Conservation (phyloP, 768 basidiomycete genomes). For the Lactarius hengduanensis region DNA sequence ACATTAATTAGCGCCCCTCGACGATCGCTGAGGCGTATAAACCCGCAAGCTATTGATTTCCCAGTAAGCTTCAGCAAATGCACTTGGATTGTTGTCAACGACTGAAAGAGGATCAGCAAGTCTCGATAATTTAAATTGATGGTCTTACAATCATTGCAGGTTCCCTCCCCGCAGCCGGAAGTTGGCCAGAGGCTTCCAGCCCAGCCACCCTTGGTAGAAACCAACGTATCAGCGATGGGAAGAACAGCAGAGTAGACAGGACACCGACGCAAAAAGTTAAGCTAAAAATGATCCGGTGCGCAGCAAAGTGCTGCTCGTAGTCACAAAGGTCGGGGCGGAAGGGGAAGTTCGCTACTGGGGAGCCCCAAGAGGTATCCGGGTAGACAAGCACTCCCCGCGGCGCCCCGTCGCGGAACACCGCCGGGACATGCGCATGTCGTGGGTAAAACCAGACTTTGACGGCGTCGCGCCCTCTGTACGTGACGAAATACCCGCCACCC, state of each 20-base stretch:
- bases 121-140: not conserved
- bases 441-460: slow-evolving; percentile 65
- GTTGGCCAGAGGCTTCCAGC: slow-evolving; percentile 17
- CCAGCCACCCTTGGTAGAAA: slow-evolving; percentile 25
- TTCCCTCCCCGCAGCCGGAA: slow-evolving; percentile 40
- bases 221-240: not conserved
- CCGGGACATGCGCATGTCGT: slow-evolving; percentile 44
- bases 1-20: not conserved
- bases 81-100: slow-evolving; percentile 57
- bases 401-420: slow-evolving; percentile 35
- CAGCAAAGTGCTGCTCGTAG: slow-evolving; percentile 52
- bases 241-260: slow-evolving; percentile 10
- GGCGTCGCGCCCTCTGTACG: slow-evolving; percentile 40
- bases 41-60: slow-evolving; percentile 59
- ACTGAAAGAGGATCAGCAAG: slow-evolving; percentile 36
- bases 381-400: slow-evolving; percentile 12
- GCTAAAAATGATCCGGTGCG: slow-evolving; percentile 55
- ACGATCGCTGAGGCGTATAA: slow-evolving; percentile 39
- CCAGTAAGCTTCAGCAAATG: slow-evolving; percentile 70
- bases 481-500: slow-evolving; percentile 61
- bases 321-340: slow-evolving; percentile 44
- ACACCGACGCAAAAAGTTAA: slow-evolving; percentile 57
- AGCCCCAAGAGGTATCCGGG: slow-evolving; percentile 40
- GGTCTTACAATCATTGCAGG: slow-evolving; percentile 50
- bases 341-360: slow-evolving; percentile 51